Conservation (phyloP, 139 green algal species). For the Volvox africanus region DNA sequence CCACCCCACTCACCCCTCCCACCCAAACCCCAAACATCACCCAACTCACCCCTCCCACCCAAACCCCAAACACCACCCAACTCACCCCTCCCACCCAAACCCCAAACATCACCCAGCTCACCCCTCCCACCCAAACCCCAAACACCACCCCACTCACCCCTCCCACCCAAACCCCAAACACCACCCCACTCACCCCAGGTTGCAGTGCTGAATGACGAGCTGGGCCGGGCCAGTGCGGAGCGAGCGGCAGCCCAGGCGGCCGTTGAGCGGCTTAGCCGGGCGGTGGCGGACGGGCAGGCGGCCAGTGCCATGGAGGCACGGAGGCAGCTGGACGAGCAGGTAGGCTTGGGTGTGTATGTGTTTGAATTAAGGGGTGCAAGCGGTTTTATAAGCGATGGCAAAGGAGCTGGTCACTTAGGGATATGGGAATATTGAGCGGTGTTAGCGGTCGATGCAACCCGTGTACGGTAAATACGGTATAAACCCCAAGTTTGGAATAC, state of each 20-base stretch:
- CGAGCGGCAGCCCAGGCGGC: conserved; percentile 26
- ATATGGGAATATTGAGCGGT: too few relatives aligned
- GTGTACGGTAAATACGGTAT: too few relatives aligned
- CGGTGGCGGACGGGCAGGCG: conserved; percentile 23
- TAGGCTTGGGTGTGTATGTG: background rate
- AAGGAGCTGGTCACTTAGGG: too few relatives aligned
- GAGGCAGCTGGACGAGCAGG: conserved; percentile 32
- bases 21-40: background rate
- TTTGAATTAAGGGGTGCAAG: too few relatives aligned
- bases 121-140: background rate
- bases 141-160: background rate
- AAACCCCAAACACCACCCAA: background rate
- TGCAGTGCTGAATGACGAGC: conserved; percentile 47
- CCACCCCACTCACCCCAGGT: background rate
- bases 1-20: background rate
- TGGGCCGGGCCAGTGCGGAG: conserved; percentile 29
- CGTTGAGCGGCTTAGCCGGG: conserved; percentile 51
- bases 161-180: background rate
- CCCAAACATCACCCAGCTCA: background rate
- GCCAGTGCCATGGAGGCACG: conserved; percentile 10
- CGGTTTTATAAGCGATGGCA: too few relatives aligned
- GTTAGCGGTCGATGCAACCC: too few relatives aligned
- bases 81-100: background rate
- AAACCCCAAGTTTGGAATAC: too few relatives aligned
- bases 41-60: background rate